These are phyloP conservation scores for Phalaenopsis aphrodite DNA, from an alignment of 106 monocot species.

Conservation along the genomic window DNA sequence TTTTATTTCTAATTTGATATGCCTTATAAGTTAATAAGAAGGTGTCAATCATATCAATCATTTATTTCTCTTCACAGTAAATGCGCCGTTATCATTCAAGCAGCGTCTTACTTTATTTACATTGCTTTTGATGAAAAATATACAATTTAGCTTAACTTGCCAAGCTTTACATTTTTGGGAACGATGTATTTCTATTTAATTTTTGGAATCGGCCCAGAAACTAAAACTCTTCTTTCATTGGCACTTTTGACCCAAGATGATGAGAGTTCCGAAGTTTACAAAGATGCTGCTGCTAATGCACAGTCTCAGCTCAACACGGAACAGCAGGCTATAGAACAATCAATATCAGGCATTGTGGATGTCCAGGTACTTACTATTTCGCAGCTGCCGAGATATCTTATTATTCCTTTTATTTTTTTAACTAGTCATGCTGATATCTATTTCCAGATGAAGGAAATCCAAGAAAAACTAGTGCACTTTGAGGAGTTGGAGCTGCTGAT, in stretches of 20 bases:
- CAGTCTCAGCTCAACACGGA: conserved; percentile 55
- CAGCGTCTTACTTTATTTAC: neutral
- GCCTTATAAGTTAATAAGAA: neutral
- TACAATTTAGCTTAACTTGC: neutral
- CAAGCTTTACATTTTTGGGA: neutral
- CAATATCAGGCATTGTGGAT: conserved; percentile 56
- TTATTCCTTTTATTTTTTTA: neutral
- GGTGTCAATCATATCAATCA: neutral
- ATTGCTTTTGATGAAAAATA: neutral
- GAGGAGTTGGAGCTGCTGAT: conserved; percentile 59
- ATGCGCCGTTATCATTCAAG: neutral
- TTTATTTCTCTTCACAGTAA: neutral
- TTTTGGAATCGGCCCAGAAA: neutral
- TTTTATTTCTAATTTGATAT: neutral
- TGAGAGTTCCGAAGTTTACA: conserved; percentile 11
- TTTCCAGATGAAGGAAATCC: conserved; percentile 76
- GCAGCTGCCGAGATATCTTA: neutral
- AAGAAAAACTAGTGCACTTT: conserved; percentile 57
- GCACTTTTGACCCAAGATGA: conserved; percentile 15
- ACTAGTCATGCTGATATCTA: neutral
- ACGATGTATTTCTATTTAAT: neutral
- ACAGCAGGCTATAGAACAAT: conserved; percentile 44
- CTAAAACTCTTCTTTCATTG: conserved; percentile 2
- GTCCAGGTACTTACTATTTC: conserved; percentile 36
- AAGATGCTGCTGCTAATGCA: conserved; percentile 39